Evolutionary conservation across 257 asterid genomes (phyloP).

Genomic region (Rauvolfia tetraphylla): DNA sequence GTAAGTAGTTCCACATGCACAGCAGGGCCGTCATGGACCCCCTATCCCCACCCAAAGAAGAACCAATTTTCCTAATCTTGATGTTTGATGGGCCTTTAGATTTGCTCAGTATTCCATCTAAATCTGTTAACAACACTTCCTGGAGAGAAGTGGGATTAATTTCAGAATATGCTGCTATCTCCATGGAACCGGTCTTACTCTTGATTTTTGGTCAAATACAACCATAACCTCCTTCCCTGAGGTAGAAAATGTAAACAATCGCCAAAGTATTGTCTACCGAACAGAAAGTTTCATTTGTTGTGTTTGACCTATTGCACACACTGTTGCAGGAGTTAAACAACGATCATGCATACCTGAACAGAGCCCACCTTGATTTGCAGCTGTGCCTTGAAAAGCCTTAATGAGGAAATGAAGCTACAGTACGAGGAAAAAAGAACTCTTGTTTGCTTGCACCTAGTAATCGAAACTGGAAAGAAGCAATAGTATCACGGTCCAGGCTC

Average conservation of each 20-base stretch:
- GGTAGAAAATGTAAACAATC: background rate
- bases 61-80: background rate
- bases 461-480: background rate
- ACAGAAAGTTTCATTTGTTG: background rate
- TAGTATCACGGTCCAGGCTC: background rate
- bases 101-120: background rate
- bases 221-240: background rate
- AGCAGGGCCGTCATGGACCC: background rate
- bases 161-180: background rate
- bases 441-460: background rate
- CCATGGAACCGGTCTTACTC: background rate
- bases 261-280: background rate
- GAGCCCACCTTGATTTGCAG: slow-evolving; percentile 15
- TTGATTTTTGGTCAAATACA: background rate
- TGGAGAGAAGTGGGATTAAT: background rate
- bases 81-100: background rate
- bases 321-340: slow-evolving; percentile 18
- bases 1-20: background rate
- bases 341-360: background rate
- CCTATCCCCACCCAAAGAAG: background rate
- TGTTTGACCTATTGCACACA: background rate
- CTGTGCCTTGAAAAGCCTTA: slow-evolving; percentile 3
- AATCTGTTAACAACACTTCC: background rate
- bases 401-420: background rate
- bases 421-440: background rate